Conservation (phyloP, 2,329 filamentous ascomycete genomes). For the Paraconiothyrium sp. region DNA sequence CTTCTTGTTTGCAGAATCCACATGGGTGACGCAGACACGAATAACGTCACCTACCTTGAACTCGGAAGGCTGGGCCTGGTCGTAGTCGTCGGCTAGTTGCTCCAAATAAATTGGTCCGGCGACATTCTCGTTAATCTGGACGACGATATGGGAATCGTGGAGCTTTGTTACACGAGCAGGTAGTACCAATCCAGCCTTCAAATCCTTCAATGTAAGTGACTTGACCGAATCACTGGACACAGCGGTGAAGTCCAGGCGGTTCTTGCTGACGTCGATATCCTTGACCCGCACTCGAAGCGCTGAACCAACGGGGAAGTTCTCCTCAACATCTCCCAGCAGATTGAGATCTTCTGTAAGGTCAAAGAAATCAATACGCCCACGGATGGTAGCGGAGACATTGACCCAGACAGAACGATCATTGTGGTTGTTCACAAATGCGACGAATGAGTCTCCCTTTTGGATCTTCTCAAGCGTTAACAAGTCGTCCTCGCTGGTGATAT, state of each 20-base stretch:
- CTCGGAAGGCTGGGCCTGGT: constrained; percentile 76
- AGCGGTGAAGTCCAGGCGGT: constrained; percentile 84
- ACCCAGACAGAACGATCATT: constrained; percentile 85
- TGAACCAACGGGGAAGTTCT: constrained; percentile 89
- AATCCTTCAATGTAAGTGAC: constrained; percentile 72
- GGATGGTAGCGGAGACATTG: constrained; percentile 86
- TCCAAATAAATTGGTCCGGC: constrained; percentile 83
- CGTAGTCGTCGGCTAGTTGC: constrained; percentile 87
- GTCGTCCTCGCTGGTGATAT: constrained; percentile 64
- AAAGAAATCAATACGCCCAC: constrained; percentile 82
- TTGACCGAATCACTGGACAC: constrained; percentile 67
- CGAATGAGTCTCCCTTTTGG: constrained; percentile 73
- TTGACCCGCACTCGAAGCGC: constrained; percentile 84
- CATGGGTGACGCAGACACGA: constrained; percentile 81
- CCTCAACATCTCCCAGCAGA: constrained; percentile 75
- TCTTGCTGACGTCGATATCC: constrained; percentile 74
- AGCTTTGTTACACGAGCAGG: constrained; percentile 86
- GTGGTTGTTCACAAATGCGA: constrained; percentile 93
- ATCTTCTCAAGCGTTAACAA: constrained; percentile 77
- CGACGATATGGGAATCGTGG: constrained; percentile 81
- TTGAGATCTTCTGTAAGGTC: constrained; percentile 90
- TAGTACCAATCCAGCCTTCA: constrained; percentile 82
- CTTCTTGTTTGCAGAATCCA: constrained; percentile 86
- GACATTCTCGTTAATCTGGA: constrained; percentile 83
- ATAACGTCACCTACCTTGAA: constrained; percentile 87